Evolutionary conservation across 345 rosid species (phyloP), one percentile per base, ranked within the genome.

Genomic region (Cochlearia excelsa): DNA sequence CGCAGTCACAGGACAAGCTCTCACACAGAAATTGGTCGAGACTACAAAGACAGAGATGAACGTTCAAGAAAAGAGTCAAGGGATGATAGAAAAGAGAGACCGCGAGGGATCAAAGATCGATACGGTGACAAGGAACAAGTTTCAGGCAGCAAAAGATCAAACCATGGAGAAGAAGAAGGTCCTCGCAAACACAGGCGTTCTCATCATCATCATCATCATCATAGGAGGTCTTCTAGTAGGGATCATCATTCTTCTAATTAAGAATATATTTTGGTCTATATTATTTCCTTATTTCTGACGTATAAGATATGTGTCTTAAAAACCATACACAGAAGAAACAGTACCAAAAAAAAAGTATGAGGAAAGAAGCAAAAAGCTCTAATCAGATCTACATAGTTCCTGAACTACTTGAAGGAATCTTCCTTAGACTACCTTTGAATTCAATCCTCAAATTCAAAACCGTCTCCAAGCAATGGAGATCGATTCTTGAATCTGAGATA

Each of bases 31-130:
- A 68, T 60, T 46, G 39, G 55, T 1, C 61, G 9, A 40, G 56
- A 62, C 59, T 57, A 57, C 39, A 56, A 3, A 35, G 78, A 62
- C 69, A 70, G 51, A 65, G 82, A 79, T 39, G 76, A 70, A 35
- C 54, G 45, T 11, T 53, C 66, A 9, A 54, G 26, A 10, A 54
- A 9, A 42, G 67, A 67, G 56, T 66, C 60, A 35, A 39, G 50
- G 34, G 58, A 49, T 34, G 77, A 74, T n/a, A 54, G 65, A 63
- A 82, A 75, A 44, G 77, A 69, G 51, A 66, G 67, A 60, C 44
- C 67, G 33, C 49, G 57, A 35, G 75, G 70, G 7, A 53, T 23
- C 49, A 76, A 67, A 30, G 80, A 54, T 5, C 56, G 57, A 54
- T 62, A 70, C 59, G 68, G 51, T 54, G 65, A 57, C 60, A 65